These are phyloP conservation scores for Floccularia luteovirens DNA, from an alignment of 768 basidiomycete genomes.

Conservation along the genomic window DNA sequence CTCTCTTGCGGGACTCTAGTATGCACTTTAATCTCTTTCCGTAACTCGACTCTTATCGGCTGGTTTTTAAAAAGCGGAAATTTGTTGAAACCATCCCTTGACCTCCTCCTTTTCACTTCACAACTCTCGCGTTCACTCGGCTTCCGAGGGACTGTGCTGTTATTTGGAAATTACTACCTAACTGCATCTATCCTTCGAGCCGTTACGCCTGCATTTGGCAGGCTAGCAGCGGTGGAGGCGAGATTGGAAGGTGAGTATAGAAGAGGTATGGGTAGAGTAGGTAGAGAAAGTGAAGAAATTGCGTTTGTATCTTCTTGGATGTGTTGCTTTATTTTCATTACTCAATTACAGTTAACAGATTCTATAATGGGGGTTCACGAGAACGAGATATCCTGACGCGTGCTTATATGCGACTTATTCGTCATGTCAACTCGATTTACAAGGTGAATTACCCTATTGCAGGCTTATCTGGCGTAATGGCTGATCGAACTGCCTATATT, in stretches of 20 bases:
- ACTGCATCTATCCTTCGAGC: slow-evolving; percentile 77
- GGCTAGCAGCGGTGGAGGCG: slow-evolving; percentile 82
- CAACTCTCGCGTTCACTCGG: slow-evolving; percentile 87
- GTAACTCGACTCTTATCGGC: not conserved
- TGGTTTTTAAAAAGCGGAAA: slow-evolving; percentile 58
- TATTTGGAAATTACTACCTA: slow-evolving; percentile 81
- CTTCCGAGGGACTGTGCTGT: slow-evolving; percentile 68
- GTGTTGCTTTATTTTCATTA: not conserved
- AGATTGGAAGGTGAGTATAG: slow-evolving; percentile 88
- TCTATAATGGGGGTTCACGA: slow-evolving; percentile 83
- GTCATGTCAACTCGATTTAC: slow-evolving; percentile 88
- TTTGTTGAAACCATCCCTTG: slow-evolving; percentile 85
- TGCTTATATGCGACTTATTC: slow-evolving; percentile 75
- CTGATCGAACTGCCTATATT: not conserved
- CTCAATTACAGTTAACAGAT: slow-evolving; percentile 44
- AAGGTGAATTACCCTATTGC: slow-evolving; percentile 38
- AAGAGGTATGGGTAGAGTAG: slow-evolving; percentile 77
- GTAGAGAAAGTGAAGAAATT: slow-evolving; percentile 86
- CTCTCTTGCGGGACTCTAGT: slow-evolving; percentile 83
- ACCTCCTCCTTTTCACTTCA: slow-evolving; percentile 85
- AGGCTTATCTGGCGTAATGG: not conserved
- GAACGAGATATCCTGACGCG: slow-evolving; percentile 77
- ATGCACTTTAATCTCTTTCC: slow-evolving; percentile 21
- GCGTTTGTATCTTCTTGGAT: slow-evolving; percentile 45
- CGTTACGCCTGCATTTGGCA: slow-evolving; percentile 90